Base-by-base conservation (phyloP, 1,139 yeast species). In the Pichia sp. region DNA sequence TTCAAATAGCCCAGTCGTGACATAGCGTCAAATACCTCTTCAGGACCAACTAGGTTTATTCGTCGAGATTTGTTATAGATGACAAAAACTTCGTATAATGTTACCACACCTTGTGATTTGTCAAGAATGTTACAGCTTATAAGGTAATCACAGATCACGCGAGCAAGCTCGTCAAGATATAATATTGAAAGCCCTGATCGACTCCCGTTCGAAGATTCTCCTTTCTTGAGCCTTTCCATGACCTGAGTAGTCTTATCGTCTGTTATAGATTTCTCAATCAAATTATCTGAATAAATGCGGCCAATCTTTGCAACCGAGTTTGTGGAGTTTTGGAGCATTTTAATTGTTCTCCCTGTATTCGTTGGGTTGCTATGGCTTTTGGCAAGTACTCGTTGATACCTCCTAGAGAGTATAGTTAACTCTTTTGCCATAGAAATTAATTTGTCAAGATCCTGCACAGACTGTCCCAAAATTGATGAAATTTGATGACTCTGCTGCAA, bases 381-480 rank as follows among this genome's bases (percentile, higher is more conserved):
- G 28, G 44, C 32, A 21, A 57, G 41, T 1, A 52, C 40, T 18
- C 37, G 43, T 24, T 51, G 53, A 29, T 51, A 53, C 15, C 53
- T 48, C 19, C 51, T 53, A 13, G 61, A 76, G 22, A 87, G 58
- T 30, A 67, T 64, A 29, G 80, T 73, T 33, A 88, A 69, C 39
- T 87, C 94, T 48, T 76, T 76, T 1, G 88, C 94, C 44, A 83
- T 73, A 19, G 76, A 69, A 80, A 86, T 79, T 34, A 88, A 63
- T 30, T 81, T 80, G 44, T 81, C 81, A 32, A 88, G 60, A 55
- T 86, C 96, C 37, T 79, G 82, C 28, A 88, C 60, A 0, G 96
- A 87, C 23, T 72, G 69, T 25, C 75, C 72, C 36, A 87, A 63
- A 0, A 87, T 67, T 16, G 67, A 54, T 40, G 83, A 85, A 44